phyloP scores from a whole-genome alignment of 768 basidiomycete species.

The Roridomyces roridus region DNA sequence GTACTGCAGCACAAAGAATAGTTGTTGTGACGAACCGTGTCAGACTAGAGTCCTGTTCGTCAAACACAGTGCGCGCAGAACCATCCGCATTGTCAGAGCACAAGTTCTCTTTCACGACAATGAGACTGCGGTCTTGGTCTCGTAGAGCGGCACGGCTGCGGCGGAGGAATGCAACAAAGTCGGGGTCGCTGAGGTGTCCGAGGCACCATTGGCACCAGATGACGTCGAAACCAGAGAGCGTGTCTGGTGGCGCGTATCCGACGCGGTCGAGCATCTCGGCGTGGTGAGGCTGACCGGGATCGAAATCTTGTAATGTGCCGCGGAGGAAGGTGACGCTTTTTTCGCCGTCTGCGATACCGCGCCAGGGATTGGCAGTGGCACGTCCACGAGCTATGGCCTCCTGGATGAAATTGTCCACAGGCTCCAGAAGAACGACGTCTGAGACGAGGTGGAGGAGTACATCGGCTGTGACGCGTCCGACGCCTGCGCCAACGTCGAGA shows the following conservation, averaged over 20 bases:
- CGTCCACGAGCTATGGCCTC: constrained; percentile 62
- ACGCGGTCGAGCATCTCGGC: constrained; percentile 66
- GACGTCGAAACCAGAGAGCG: constrained; percentile 79
- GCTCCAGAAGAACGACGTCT: constrained; percentile 90
- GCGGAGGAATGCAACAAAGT: constrained; percentile 80
- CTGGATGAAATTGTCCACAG: constrained; percentile 77
- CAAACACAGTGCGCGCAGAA: constrained; percentile 63
- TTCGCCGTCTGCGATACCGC: constrained; percentile 62
- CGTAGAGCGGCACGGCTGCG: constrained; percentile 67
- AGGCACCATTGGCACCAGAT: constrained; percentile 99
- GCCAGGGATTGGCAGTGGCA: constrained; percentile 55
- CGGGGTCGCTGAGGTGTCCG: constrained; percentile 79
- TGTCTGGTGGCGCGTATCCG: constrained; percentile 60
- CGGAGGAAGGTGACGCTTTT: constrained; percentile 84
- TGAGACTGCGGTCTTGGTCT: constrained; percentile 54
- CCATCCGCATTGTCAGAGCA: constrained; percentile 66
- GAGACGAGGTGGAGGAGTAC: constrained; percentile 89
- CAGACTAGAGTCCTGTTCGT: constrained; percentile 88
- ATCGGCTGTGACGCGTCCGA: constrained; percentile 89
- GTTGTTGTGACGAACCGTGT: constrained; percentile 78
- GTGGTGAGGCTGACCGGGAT: constrained; percentile 62
- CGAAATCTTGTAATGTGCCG: constrained; percentile 80
- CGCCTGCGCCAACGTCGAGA: constrained; percentile 92
- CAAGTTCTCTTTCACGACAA: constrained; percentile 93
- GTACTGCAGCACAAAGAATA: background rate